Evolutionary conservation across 2,329 filamentous ascomycete species (phyloP).

Genomic region (Parafenestella ontariensis): DNA sequence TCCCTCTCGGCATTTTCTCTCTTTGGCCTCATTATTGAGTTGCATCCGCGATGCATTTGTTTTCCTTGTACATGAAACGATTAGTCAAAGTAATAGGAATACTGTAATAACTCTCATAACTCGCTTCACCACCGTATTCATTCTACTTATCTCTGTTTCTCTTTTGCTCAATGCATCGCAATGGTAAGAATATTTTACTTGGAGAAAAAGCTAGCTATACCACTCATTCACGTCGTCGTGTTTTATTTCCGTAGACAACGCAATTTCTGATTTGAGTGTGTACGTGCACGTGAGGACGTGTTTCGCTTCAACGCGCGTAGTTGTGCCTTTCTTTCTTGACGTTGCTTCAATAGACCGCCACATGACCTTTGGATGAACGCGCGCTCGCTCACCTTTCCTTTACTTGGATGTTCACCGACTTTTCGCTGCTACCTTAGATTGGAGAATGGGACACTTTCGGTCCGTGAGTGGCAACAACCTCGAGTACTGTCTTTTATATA

Average conservation of each 20-base stretch:
- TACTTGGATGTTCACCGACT: constrained; percentile 1
- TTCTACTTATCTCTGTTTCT: background rate
- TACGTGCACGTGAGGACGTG: background rate
- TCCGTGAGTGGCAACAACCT: too few species aligned
- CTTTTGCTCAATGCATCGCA: too few species aligned
- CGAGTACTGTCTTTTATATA: too few species aligned
- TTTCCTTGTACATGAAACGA: background rate
- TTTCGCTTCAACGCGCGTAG: background rate
- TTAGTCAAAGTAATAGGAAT: background rate
- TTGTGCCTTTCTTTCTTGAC: background rate
- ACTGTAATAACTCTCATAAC: too few species aligned
- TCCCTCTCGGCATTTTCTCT: background rate
- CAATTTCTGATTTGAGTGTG: too few species aligned
- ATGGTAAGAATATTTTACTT: too few species aligned
- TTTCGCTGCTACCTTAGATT: too few species aligned
- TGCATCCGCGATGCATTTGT: background rate
- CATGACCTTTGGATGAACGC: background rate
- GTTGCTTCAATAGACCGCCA: background rate
- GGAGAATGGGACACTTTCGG: too few species aligned
- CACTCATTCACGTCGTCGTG: too few species aligned
- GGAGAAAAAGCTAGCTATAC: too few species aligned
- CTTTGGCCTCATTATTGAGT: background rate
- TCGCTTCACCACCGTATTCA: background rate
- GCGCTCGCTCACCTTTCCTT: constrained; percentile 4
- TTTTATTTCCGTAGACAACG: background rate